These are phyloP conservation scores for Naematelia encephala DNA, from an alignment of 768 basidiomycete genomes.

Conservation along the genomic window DNA sequence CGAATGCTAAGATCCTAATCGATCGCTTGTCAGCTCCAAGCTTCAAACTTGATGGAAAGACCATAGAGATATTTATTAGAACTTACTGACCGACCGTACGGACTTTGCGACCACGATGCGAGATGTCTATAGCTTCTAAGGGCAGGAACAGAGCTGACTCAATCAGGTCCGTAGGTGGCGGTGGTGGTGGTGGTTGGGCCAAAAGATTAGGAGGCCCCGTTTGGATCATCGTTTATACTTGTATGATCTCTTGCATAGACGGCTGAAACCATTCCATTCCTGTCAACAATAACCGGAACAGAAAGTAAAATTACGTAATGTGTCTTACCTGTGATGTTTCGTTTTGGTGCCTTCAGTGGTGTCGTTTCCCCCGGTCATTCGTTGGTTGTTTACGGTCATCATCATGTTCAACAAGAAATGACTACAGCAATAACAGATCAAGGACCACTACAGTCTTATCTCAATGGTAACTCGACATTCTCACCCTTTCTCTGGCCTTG, in stretches of 20 bases:
- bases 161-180: constrained; percentile 22
- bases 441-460: not conserved
- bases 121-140: constrained; percentile 10
- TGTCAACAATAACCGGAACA: not conserved
- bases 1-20: constrained; percentile 30
- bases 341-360: too few species aligned
- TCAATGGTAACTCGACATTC: not conserved
- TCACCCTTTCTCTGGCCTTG: not conserved
- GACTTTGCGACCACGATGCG: constrained; percentile 24
- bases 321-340: too few species aligned
- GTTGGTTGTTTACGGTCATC: not conserved
- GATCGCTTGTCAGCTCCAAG: not conserved
- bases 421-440: not conserved
- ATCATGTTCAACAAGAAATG: not conserved
- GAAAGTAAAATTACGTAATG: not conserved
- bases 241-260: not conserved
- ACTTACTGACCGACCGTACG: constrained; percentile 36
- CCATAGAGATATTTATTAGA: not conserved
- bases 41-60: not conserved
- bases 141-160: constrained; percentile 27
- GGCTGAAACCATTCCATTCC: too few species aligned
- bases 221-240: not conserved
- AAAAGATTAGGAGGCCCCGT: not conserved
- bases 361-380: not conserved
- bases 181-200: constrained; percentile 23